Evolutionary conservation across 805 yeast species (phyloP).

Genomic region (Gaillardinia entomophila): DNA sequence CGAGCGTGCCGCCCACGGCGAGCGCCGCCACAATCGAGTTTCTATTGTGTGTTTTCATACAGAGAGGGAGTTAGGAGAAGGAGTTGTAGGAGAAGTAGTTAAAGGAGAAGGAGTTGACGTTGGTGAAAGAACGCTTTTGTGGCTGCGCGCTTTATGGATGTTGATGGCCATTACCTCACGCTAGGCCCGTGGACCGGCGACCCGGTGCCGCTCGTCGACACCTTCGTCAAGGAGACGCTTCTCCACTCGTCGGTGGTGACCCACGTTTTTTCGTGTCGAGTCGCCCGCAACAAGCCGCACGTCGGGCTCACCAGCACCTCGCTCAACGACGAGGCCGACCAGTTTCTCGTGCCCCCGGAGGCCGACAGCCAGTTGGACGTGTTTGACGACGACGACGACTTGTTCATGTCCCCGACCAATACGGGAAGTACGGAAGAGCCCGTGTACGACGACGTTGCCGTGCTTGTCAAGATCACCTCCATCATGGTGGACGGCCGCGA

Average conservation of each 20-base stretch:
- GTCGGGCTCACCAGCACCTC: slow-evolving; percentile 28
- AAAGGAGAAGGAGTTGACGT: no score
- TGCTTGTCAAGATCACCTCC: slow-evolving; percentile 28
- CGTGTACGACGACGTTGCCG: slow-evolving; percentile 9
- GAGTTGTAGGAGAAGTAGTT: no score
- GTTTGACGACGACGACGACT: slow-evolving; percentile 30
- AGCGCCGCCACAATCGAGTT: no score
- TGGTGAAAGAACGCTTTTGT: no score
- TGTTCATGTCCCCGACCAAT: slow-evolving; percentile 7
- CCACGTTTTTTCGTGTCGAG: slow-evolving; percentile 30
- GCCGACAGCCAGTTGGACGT: slow-evolving; percentile 35
- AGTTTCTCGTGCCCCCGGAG: slow-evolving; percentile 20
- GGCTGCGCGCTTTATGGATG: no score
- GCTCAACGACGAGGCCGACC: slow-evolving; percentile 33
- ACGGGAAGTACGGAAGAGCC: slow-evolving; percentile 1
- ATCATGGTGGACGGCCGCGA: slow-evolving; percentile 23
- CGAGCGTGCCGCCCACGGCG: no score
- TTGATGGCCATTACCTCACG: no score
- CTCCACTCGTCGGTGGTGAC: slow-evolving; percentile 34
- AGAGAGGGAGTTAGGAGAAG: no score
- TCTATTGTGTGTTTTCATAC: no score
- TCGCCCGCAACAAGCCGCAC: slow-evolving; percentile 23
- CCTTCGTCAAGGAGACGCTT: slow-evolving; percentile 30
- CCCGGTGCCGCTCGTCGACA: no score
- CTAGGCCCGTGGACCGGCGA: no score